These are phyloP conservation scores for Allium fistulosum DNA, from an alignment of 106 monocot species.

Conservation along the genomic window DNA sequence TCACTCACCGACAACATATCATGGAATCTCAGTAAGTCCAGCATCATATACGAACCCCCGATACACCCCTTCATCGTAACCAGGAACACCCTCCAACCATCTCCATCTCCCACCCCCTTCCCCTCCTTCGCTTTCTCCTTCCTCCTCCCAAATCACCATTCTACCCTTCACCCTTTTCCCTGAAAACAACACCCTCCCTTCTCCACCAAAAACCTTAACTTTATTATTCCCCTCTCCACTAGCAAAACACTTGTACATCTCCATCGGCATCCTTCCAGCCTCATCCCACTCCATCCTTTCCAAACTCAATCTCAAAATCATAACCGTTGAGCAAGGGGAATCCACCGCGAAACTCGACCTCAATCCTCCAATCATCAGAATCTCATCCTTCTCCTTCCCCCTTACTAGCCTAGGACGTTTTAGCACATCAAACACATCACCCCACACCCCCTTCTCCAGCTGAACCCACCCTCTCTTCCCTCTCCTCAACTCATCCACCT, in stretches of 20 bases:
- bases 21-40: constrained; percentile 34
- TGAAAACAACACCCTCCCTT: constrained; percentile 93
- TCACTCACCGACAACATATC: not conserved
- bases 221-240: constrained; percentile 64
- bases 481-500: constrained; percentile 23
- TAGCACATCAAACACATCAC: constrained; percentile 77
- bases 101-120: constrained; percentile 46
- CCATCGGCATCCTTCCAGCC: constrained; percentile 79
- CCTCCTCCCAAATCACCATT: constrained; percentile 95
- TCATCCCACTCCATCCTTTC: constrained; percentile 89
- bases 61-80: constrained; percentile 69
- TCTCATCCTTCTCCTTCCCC: constrained; percentile 34
- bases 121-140: constrained; percentile 14
- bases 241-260: constrained; percentile 81
- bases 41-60: constrained; percentile 80
- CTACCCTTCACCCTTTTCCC: constrained; percentile 82
- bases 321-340: constrained; percentile 85
- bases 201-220: constrained; percentile 95
- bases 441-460: constrained; percentile 70
- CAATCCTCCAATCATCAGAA: constrained; percentile 88
- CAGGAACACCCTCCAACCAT: constrained; percentile 86
- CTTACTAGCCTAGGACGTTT: constrained; percentile 76
- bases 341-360: constrained; percentile 72
- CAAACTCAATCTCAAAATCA: constrained; percentile 75
- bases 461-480: constrained; percentile 39